A percentile compares a stretch with the other conserved stretches of the same genome.
Conservation (phyloP, 345 rosid species). For the Pistacia integerrima region DNA sequence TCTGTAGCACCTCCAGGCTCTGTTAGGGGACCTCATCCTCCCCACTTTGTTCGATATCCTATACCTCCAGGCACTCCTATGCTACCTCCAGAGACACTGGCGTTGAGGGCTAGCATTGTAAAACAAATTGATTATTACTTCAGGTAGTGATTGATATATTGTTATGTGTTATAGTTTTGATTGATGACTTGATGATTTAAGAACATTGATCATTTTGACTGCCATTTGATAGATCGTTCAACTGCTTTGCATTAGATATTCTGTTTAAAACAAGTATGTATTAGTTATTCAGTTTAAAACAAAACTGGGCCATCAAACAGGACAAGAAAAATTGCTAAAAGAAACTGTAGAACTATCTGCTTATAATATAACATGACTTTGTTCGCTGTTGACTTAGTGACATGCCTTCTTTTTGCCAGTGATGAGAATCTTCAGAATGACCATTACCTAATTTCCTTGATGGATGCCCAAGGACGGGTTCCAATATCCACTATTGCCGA, state of each 20-base stretch:
- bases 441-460: constrained; percentile 63
- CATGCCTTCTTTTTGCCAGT: constrained; percentile 46
- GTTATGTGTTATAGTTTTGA: background rate
- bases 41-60: constrained; percentile 61
- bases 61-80: constrained; percentile 49
- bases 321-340: background rate
- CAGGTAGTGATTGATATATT: constrained; percentile 47
- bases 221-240: background rate
- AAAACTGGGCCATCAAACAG: background rate
- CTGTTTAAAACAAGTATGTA: background rate
- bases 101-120: constrained; percentile 55
- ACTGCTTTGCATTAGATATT: constrained; percentile 1
- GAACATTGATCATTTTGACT: background rate
- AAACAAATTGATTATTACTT: constrained; percentile 94
- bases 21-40: constrained; percentile 74
- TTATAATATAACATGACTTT: background rate
- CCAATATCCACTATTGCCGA: constrained; percentile 64
- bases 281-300: background rate
- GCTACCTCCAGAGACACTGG: constrained; percentile 46
- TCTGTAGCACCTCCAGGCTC: constrained; percentile 71
- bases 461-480: constrained; percentile 98
- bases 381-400: constrained; percentile 14
- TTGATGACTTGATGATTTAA: background rate
- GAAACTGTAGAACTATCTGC: background rate
- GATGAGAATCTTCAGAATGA: constrained; percentile 84